Base-by-base conservation (phyloP, 2,329 filamentous ascomycete genomes). In the Clarireedia paspali region DNA sequence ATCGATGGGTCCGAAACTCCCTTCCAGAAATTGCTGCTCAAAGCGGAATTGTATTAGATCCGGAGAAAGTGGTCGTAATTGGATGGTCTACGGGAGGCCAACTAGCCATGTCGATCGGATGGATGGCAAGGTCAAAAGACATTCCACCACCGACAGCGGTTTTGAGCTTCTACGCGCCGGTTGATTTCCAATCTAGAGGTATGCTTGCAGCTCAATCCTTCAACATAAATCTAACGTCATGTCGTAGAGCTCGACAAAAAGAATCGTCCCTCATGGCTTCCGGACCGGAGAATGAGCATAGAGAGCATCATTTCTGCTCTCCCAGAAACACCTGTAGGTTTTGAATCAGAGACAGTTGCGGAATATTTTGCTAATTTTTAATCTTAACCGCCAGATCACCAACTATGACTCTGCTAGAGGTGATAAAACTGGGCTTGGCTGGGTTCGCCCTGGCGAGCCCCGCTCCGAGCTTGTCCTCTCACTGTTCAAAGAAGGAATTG, bases 21-120 rank as follows among this genome's bases (percentile, higher is more conserved):
- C 17, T 56, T 15, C 47, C 23, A n/a, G 24, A 24, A 5, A 27
- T 54, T 26, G 12, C 39, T 5, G n/a, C 24, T 6, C 75, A n/a
- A 6, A 24, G 14, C 36, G 26, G 47, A 12, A n/a, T 53, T n/a
- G 15, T 71, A 12, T 15, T 63, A 6, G 67, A 70, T 44, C 48
- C 63, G 4, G 17, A 12, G 1, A 65, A 60, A 1, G 66, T 77
- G 0, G 72, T 74, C 0, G 70, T 63, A 1, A 63, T 79, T 0
- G 77, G 77, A 0, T 80, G 76, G 76, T 80, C 77, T 0, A 70
- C 72, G 0, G 78, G 77, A 0, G 78, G 75, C 0, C 65, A 69
- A 3, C 65, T 81, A 0, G 77, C 77, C 1, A 70, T 79, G 68
- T 67, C 72, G 0, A 60, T 75, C 0, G 73, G 57, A 0, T 79